These are phyloP conservation scores for Arachnopeziza araneosa DNA, from an alignment of 2,329 filamentous ascomycete genomes.

Conservation along the genomic window DNA sequence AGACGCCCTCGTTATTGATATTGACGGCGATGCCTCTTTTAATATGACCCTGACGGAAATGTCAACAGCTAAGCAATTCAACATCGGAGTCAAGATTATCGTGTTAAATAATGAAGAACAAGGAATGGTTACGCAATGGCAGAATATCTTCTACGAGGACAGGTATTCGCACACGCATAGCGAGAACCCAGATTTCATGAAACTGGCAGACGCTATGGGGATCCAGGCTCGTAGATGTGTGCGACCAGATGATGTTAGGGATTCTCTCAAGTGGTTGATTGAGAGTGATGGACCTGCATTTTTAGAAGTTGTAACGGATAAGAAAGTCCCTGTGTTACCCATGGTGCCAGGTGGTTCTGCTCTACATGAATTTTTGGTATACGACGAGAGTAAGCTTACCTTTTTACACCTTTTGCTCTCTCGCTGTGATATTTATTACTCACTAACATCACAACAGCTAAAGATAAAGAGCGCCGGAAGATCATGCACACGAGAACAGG, in stretches of 20 bases:
- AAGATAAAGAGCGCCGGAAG: constrained; percentile 61
- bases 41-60: constrained; percentile 98
- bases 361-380: constrained; percentile 89
- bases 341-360: constrained; percentile 90
- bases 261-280: constrained; percentile 82
- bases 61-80: constrained; percentile 87
- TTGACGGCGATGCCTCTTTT: constrained; percentile 98
- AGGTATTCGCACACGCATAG: constrained; percentile 91
- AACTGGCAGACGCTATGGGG: constrained; percentile 86
- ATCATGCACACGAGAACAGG: constrained; percentile 59
- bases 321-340: constrained; percentile 89
- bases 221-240: constrained; percentile 67
- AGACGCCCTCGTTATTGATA: constrained; percentile 66
- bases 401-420: no score
- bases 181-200: constrained; percentile 92
- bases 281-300: constrained; percentile 85
- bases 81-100: constrained; percentile 93
- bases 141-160: constrained; percentile 95
- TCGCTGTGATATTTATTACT: no score
- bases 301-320: constrained; percentile 86
- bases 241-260: constrained; percentile 71
- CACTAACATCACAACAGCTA: constrained; percentile 41
- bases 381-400: constrained; percentile 63
- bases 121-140: constrained; percentile 98
- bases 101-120: constrained; percentile 96